Conservation (phyloP, 2,329 filamentous ascomycete species). For the Xylaria sp. region DNA sequence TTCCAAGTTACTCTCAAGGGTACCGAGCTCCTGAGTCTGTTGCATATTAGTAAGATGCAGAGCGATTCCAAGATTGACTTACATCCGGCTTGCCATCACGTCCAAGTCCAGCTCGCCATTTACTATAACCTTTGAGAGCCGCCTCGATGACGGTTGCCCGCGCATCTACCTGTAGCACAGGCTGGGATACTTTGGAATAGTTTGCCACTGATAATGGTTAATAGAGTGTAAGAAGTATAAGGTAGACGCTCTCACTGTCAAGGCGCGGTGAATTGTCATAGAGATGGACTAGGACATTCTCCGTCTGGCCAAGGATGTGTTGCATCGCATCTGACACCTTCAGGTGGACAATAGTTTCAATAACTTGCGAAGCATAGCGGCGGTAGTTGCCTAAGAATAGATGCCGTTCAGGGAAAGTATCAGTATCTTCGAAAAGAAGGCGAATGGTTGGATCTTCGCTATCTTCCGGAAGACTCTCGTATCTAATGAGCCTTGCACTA, state of each 20-base stretch:
- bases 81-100: slow-evolving; percentile 32
- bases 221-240: slow-evolving; percentile 1
- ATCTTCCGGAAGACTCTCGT: slow-evolving; percentile 84
- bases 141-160: slow-evolving; percentile 90
- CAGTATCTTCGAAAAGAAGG: slow-evolving; percentile 91
- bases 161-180: slow-evolving; percentile 82
- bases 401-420: slow-evolving; percentile 91
- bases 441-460: slow-evolving; percentile 78
- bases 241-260: slow-evolving; percentile 55
- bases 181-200: slow-evolving; percentile 72
- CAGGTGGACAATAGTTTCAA: slow-evolving; percentile 83
- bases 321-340: slow-evolving; percentile 84
- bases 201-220: slow-evolving; percentile 51
- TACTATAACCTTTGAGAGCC: slow-evolving; percentile 84
- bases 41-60: slow-evolving; percentile 30
- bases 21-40: slow-evolving; percentile 56
- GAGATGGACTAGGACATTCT: slow-evolving; percentile 74
- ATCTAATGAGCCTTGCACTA: slow-evolving; percentile 82
- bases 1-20: slow-evolving; percentile 69
- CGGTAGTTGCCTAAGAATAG: slow-evolving; percentile 96
- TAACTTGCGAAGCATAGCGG: slow-evolving; percentile 84
- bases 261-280: slow-evolving; percentile 75
- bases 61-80: not conserved
- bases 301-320: slow-evolving; percentile 83
- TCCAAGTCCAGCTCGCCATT: slow-evolving; percentile 62